These are phyloP conservation scores for Pleurotus ostreatus DNA, from an alignment of 768 basidiomycete species.

Conservation along the genomic window DNA sequence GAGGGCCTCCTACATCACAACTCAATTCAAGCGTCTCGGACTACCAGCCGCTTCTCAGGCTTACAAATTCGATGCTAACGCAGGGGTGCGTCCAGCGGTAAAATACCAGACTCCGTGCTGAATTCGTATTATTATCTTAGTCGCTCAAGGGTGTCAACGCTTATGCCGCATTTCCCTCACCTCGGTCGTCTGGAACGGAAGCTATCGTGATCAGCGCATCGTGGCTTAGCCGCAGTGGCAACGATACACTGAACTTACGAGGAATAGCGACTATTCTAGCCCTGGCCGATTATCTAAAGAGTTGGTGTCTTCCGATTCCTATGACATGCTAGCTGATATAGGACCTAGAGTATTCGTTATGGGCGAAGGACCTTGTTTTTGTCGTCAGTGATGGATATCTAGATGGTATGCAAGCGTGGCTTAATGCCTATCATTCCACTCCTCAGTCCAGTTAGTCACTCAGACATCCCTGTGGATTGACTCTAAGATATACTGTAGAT, in stretches of 20 bases:
- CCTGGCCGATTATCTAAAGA: conserved; percentile 79
- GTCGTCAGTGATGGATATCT: conserved; percentile 85
- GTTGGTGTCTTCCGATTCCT: conserved; percentile 36
- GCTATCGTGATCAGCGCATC: conserved; percentile 90
- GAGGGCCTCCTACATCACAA: conserved; percentile 55
- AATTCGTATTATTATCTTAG: conserved; percentile 28
- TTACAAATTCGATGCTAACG: conserved; percentile 54
- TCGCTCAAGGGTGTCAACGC: conserved; percentile 66
- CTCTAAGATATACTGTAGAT: conserved; percentile 35
- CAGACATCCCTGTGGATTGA: too few species aligned
- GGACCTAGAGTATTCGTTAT: conserved; percentile 71
- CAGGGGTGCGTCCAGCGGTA: conserved; percentile 40
- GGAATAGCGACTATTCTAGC: conserved; percentile 85
- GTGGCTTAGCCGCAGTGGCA: conserved; percentile 68
- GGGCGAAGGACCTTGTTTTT: conserved; percentile 93
- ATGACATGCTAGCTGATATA: neutral
- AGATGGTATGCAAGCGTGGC: conserved; percentile 92
- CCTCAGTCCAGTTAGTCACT: conserved; percentile 53
- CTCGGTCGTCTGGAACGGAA: conserved; percentile 90
- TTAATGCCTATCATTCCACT: conserved; percentile 75
- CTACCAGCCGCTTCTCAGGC: conserved; percentile 64
- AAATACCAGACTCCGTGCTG: neutral
- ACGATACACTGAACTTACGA: conserved; percentile 69
- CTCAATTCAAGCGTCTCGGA: conserved; percentile 73
- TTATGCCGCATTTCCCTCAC: conserved; percentile 78